Evolutionary conservation across 176 grass and related monocot species (phyloP).

Genomic region (Carex scoparia): DNA sequence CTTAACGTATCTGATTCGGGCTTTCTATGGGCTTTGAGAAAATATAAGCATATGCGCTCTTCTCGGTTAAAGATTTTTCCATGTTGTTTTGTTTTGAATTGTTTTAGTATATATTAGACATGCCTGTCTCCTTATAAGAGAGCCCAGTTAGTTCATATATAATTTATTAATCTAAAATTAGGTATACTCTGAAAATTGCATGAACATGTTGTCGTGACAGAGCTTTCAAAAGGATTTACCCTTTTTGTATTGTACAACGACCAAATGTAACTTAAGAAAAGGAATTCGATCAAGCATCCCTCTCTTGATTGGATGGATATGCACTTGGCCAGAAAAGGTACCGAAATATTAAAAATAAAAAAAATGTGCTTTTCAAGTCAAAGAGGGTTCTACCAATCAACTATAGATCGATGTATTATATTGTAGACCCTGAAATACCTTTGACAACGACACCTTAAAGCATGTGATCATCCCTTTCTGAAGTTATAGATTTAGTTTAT

Average conservation of each 20-base stretch:
- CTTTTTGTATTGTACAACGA: not conserved
- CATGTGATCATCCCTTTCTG: conserved; percentile 15
- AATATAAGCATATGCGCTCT: not conserved
- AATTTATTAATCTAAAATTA: not conserved
- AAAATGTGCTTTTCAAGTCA: not conserved
- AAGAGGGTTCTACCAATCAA: not conserved
- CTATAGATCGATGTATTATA: not conserved
- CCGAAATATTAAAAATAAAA: not conserved
- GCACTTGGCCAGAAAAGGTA: not conserved
- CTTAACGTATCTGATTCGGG: not conserved
- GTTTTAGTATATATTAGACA: not conserved
- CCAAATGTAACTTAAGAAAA: conserved; percentile 16
- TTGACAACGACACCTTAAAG: conserved; percentile 28
- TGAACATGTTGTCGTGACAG: not conserved
- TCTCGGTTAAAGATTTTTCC: not conserved
- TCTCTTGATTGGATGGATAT: conserved; percentile 36
- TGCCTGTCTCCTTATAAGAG: not conserved
- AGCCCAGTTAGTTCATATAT: no score
- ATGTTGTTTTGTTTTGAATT: not conserved
- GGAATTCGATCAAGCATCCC: conserved; percentile 57
- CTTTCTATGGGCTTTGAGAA: not conserved
- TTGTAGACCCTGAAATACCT: no score
- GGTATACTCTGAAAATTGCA: not conserved
- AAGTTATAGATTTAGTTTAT: conserved; percentile 16
- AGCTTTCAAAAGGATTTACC: not conserved